A percentile compares a stretch with the other conserved stretches of the same genome.
phyloP scores from a whole-genome alignment of 306 rosid genomes.

The Purshia tridentata region DNA sequence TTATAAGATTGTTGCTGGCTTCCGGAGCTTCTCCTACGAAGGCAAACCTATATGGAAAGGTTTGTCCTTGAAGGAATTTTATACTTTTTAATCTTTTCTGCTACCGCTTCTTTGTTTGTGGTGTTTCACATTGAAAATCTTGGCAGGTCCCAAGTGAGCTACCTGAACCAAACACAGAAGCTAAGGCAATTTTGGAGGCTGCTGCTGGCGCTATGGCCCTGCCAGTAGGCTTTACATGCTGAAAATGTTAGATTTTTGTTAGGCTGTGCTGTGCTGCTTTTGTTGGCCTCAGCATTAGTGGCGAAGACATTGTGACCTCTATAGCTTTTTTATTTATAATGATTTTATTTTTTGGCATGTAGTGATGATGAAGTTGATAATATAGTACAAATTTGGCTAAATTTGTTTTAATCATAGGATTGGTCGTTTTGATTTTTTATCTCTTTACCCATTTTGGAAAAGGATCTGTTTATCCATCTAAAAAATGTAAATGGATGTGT shows the following conservation, averaged over 20 bases:
- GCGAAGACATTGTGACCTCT: no score
- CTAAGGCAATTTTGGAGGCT: constrained; percentile 61
- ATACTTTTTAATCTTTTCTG: not conserved
- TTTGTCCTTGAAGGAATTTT: constrained; percentile 25
- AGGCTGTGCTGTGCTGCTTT: not conserved
- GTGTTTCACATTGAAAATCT: constrained; percentile 14
- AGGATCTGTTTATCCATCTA: no score
- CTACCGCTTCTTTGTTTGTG: not conserved
- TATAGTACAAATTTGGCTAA: no score
- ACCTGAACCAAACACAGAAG: constrained; percentile 66
- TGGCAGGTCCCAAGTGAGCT: constrained; percentile 65
- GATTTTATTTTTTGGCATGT: not conserved
- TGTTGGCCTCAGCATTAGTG: not conserved
- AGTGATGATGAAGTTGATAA: no score
- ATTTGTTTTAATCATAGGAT: no score
- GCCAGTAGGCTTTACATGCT: constrained; percentile 30
- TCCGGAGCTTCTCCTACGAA: constrained; percentile 63
- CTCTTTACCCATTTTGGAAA: no score
- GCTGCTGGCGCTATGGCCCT: constrained; percentile 34
- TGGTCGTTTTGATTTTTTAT: no score
- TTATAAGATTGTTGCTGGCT: constrained; percentile 56
- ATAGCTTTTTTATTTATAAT: no score
- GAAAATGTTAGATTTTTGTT: constrained; percentile 4
- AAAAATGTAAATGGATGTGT: no score
- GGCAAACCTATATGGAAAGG: constrained; percentile 74